Evolutionary conservation across 345 rosid genomes (phyloP), one percentile per base, ranked within the genome.

Genomic region (Populus nigra): DNA sequence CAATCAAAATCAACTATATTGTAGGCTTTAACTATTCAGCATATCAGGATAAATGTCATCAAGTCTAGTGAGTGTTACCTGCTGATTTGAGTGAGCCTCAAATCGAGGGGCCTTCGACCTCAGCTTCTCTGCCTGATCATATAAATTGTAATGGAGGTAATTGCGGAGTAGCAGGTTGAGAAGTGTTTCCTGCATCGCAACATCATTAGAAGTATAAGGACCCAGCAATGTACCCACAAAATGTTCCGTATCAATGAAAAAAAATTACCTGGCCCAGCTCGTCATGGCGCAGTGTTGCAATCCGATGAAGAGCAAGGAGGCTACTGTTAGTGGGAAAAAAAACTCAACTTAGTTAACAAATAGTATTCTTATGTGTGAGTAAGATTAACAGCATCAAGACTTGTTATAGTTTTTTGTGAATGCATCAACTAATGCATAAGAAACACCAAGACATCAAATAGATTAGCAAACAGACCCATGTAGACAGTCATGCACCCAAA

Each of bases 11-110:
- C 65, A 10, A 23, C 65, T 59, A 59, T 59, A 23, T 25, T 59
- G 65, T 23, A 9, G 65, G 65, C 29, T 10, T 4, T 59, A n/a
- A 65, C 47, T 75, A 47, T 15, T 33, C 35, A n/a, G 7, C 49
- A n/a, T 31, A 49, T 67, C 22, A 13, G 20, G 23, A 33, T 63
- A 62, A n/a, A 20, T n/a, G 55, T 11, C 18, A 7, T 16, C 1
- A 13, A 33, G 3, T 66, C 72, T 25, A 49, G 22, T 11, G 31
- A 31, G 7, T 66, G 43, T 62, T 71, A 71, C 98, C 94, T 94
- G 98, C 79, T 94, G 97, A 81, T 91, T 94, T 4, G 96, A 92
- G 80, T 92, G 98, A 3, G 96, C 98, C 82, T 94, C 98, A 86
- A 94, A 94, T 57, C 92, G 85, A 29, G 96, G 94, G 68, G 94